These are phyloP conservation scores for Tanacetum coccineum DNA, from an alignment of 129 eudicot species.

Conservation along the genomic window DNA sequence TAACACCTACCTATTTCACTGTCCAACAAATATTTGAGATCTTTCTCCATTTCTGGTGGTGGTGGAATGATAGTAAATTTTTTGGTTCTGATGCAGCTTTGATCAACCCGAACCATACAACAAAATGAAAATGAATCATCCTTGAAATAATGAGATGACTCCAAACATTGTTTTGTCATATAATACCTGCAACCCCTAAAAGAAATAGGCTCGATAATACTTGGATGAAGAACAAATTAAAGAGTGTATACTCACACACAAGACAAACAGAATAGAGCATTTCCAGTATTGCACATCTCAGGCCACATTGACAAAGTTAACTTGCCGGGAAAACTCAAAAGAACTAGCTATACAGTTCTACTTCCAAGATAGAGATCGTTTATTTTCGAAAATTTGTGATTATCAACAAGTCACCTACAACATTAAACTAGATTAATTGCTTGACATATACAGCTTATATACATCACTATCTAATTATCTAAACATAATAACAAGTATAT, in stretches of 20 bases:
- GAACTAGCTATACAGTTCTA: too few species aligned
- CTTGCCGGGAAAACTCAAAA: too few species aligned
- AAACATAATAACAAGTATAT: too few species aligned
- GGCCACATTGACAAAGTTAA: too few species aligned
- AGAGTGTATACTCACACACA: background rate
- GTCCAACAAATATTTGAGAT: background rate
- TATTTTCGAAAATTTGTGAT: too few species aligned
- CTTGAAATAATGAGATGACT: background rate
- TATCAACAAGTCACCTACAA: too few species aligned
- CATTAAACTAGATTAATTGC: too few species aligned
- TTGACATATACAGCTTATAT: too few species aligned
- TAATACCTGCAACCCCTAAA: background rate
- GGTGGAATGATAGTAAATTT: background rate
- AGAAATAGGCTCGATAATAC: background rate
- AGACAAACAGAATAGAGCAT: background rate
- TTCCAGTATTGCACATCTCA: too few species aligned
- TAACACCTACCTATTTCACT: background rate
- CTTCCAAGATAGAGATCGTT: too few species aligned
- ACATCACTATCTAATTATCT: too few species aligned
- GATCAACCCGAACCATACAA: background rate
- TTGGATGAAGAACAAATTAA: background rate
- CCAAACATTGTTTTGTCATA: background rate
- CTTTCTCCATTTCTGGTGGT: background rate
- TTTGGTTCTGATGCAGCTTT: background rate
- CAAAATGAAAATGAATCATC: background rate